Base-by-base conservation (phyloP, 108 stramenopile genomes). In the Nannochloropsis granulata region DNA sequence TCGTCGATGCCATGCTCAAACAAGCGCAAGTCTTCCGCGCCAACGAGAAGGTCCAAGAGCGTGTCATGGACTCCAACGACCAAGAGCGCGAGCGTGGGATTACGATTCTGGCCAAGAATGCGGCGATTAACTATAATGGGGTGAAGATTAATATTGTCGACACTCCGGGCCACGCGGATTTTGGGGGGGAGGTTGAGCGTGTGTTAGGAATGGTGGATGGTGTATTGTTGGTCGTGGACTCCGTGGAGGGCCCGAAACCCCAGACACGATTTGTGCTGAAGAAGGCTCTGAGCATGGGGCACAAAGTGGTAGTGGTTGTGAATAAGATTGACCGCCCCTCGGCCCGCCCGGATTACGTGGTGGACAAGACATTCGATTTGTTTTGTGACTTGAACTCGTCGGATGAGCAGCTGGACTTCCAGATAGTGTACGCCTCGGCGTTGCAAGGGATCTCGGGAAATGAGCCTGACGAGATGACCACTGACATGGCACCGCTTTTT, bases 261-360 rank as follows among this genome's bases (percentile, higher is more conserved):
- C 98, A 99, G 91, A 98, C 97, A 25, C 91, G 97, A 13, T 98
- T 97, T 85, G 98, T 99, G 23, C 88, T 99, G 78, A 95, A 96
- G 90, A 98, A 99, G 94, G 98, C 98, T 5, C 92, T 98, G 71
- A 85, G 90, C 83, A 91, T 93, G 45, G 97, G 95, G 24, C 92
- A 98, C 90, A 91, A 93, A 85, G 96, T 96, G 0, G 84, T 99
- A 23, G 96, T 99, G 44, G 98, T 99, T 44, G 95, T 99, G 81
- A 99, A 98, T 93, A 99, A 99, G 92, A 96, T 98, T 86, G 98
- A 99, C 90, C 96, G 97, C 25, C 96, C 96, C 25, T 91, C 95
- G 9, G 97, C 97, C 2, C 92, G 97, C 24, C 96, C 96, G 21
- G 97, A 96, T 13, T 97, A 98, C 81, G 98, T 98, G 25, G 94